Base-by-base conservation (phyloP, 257 asterid genomes). In the Rehmannia glutinosa region DNA sequence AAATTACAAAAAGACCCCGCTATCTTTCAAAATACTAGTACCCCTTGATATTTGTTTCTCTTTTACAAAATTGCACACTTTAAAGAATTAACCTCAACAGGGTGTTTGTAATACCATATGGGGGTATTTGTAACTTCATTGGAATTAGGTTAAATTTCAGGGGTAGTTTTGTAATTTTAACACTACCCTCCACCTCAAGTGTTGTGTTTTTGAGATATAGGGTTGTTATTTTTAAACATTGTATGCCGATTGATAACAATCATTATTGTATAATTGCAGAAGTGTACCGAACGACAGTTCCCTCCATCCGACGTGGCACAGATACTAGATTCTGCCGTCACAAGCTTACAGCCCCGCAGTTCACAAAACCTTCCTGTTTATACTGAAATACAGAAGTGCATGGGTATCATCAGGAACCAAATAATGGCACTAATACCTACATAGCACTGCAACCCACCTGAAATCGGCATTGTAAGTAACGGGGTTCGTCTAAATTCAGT, bases 361-460 rank as follows among this genome's bases (percentile, higher is more conserved):
- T 70, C 90, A 13, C 77, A 78, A 53, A 91, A 88, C 77, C 84
- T 79, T 23, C 85, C 89, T 12, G 65, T 87, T 54, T 91, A 86
- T 73, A 73, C 83, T 1, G 96, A 91, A 69, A 91, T 91, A 73
- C 93, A 83, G 70, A 85, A 91, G 65, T 86, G 97, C 84, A 82
- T 91, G 95, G 92, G 97, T 53, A 88, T 91, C 39, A 81, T 91
- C 77, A 85, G 76, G 83, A 91, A 81, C 90, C 92, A 91, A 74
- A 91, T 91, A 69, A 72, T 88, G 84, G 95, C 96, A 39, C 82
- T 88, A 21, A 75, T 91, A 68, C 93, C 97, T 13, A 86, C 86
- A 4, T 87, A 75, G 67, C 10, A 46, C 25, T 42, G n/a, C n/a
- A n/a, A n/a, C n/a, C n/a, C n/a, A n/a, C n/a, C n/a, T n/a, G n/a